Base-by-base conservation (phyloP, 192 early-diverging fungal genomes). In the Oehlia diaphana region DNA sequence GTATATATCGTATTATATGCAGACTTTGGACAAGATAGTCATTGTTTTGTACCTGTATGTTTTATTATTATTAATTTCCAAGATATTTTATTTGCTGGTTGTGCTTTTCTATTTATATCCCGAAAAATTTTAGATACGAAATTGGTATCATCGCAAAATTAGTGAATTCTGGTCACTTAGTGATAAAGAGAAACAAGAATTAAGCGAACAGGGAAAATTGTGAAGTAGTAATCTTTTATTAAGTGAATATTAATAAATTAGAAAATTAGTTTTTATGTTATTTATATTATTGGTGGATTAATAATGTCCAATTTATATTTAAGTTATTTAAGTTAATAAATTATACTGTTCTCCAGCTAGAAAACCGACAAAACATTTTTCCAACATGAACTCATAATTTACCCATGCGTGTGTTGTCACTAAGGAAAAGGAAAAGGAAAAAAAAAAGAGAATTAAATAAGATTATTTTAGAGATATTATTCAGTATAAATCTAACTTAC, bases 351-450 rank as follows among this genome's bases (percentile, higher is more conserved):
- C 53, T 21, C 75, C 53, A 26, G 85, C 82, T 35, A 91, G 64
- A 75, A 86, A 87, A 14, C 94, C 94, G 31, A 95, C 91, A 14
- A 93, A 80, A 69, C 96, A 97, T 68, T 90, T 88, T 67, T 96
- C 94, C 33, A 97, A 86, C 85, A 97, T 88, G 26, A 84, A 89
- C n/a, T 98, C 96, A 28, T 91, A 86, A 81, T 99, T 99, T 26
- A 99, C 96, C 98, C 98, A 99, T 70, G 93, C 87, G 85, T 99
- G 98, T 13, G 92, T 95, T 64, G 85, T 39, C 84, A 89, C 89
- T 90, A 82, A 66, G 23, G 3, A 67, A 69, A 26, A 42, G n/a
- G 39, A 23, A 42, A 10, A 1, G 63, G 23, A 28, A 2, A 28
- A 70, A 70, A 53, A 69, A 72, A 47, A 6, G 16, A n/a, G 28